These are phyloP conservation scores for Pascua sp. DNA, from an alignment of 1,284 basidiomycete genomes.

Conservation along the genomic window DNA sequence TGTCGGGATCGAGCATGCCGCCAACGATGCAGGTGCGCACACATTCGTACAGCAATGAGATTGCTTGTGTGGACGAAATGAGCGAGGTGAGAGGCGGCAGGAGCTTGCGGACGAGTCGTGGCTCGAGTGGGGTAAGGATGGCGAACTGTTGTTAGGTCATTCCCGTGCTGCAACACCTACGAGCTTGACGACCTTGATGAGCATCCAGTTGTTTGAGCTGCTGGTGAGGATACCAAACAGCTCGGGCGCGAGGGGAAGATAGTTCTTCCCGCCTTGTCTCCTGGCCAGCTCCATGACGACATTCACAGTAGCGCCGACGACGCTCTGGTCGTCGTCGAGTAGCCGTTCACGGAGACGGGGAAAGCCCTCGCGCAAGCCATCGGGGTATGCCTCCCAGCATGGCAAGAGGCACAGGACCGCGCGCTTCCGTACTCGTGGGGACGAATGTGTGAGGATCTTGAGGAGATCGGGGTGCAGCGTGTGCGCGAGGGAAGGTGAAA, in stretches of 20 bases:
- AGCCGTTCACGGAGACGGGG: slow-evolving; percentile 75
- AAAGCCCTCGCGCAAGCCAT: slow-evolving; percentile 65
- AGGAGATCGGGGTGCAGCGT: slow-evolving; percentile 85
- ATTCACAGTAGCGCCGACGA: slow-evolving; percentile 88
- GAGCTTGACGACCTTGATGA: slow-evolving; percentile 97
- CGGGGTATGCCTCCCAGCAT: slow-evolving; percentile 72
- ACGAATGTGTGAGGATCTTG: slow-evolving; percentile 85
- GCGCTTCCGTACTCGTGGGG: slow-evolving; percentile 80
- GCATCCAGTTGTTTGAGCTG: slow-evolving; percentile 98
- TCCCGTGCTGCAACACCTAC: slow-evolving; percentile 47
- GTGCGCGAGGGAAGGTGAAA: slow-evolving; percentile 80
- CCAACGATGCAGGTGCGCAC: slow-evolving; percentile 97
- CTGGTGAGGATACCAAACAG: slow-evolving; percentile 92
- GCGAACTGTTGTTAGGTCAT: slow-evolving; percentile 65
- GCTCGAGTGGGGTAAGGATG: slow-evolving; percentile 82
- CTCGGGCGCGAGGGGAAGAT: slow-evolving; percentile 81
- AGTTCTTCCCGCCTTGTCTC: slow-evolving; percentile 66
- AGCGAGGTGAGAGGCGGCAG: slow-evolving; percentile 89
- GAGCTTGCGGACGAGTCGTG: slow-evolving; percentile 87
- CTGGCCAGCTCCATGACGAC: slow-evolving; percentile 90
- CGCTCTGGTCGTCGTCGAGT: slow-evolving; percentile 81
- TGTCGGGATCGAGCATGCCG: slow-evolving; percentile 80
- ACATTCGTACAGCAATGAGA: slow-evolving; percentile 95
- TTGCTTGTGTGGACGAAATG: slow-evolving; percentile 92
- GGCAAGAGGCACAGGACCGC: slow-evolving; percentile 80